Percentiles rank a stretch among this genome's conserved stretches.
Conservation (phyloP, 805 yeast species). For the Naumovozyma dairenensis region DNA sequence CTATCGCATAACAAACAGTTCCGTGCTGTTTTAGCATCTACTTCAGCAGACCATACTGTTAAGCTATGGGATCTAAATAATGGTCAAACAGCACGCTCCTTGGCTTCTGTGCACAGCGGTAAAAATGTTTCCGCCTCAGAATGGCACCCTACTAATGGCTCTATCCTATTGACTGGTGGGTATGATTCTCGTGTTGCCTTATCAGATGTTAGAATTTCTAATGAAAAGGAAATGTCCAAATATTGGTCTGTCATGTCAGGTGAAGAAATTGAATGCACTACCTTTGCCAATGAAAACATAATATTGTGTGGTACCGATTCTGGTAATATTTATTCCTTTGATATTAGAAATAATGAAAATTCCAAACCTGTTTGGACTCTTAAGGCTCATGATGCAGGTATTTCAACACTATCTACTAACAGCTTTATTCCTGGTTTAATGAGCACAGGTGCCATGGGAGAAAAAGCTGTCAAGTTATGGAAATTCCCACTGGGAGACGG, state of each 20-base stretch:
- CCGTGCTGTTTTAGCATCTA: constrained; percentile 80
- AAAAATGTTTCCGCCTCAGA: constrained; percentile 77
- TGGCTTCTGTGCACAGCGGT: constrained; percentile 54
- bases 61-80: constrained; percentile 87
- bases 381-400: constrained; percentile 94
- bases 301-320: constrained; percentile 86
- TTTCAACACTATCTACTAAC: constrained; percentile 71
- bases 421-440: constrained; percentile 58
- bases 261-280: constrained; percentile 77
- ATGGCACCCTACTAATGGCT: constrained; percentile 69
- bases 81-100: constrained; percentile 69
- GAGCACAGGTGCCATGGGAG: constrained; percentile 86
- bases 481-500: constrained; percentile 42
- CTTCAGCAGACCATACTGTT: constrained; percentile 91
- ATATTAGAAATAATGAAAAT: constrained; percentile 51
- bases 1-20: constrained; percentile 72
- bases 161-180: constrained; percentile 79
- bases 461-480: constrained; percentile 82
- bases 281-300: constrained; percentile 51
- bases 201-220: constrained; percentile 74
- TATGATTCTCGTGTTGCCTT: constrained; percentile 78
- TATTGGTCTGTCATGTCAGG: constrained; percentile 52
- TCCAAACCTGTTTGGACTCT: constrained; percentile 81
- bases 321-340: constrained; percentile 84
- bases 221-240: constrained; percentile 49